These are phyloP conservation scores for Cairneyella variabilis DNA, from an alignment of 495 filamentous ascomycete genomes.

Conservation along the genomic window DNA sequence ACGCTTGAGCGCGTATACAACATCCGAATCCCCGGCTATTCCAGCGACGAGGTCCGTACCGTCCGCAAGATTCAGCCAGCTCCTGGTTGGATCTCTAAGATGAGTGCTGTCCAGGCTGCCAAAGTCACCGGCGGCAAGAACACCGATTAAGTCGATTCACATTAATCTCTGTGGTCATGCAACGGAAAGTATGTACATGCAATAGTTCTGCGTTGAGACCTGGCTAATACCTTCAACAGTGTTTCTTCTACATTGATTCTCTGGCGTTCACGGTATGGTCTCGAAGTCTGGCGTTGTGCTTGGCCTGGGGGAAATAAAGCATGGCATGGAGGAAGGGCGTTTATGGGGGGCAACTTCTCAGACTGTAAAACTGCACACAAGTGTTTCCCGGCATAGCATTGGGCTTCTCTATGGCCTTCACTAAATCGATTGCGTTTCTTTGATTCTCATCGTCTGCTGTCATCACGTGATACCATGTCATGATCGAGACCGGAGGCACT, in stretches of 20 bases:
- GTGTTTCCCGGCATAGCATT: no score
- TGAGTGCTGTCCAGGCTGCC: conserved; percentile 90
- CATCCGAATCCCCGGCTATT: conserved; percentile 93
- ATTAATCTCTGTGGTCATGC: neutral
- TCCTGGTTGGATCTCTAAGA: conserved; percentile 86
- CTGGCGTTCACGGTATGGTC: neutral
- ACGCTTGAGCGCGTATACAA: conserved; percentile 97
- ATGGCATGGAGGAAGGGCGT: conserved; percentile 5
- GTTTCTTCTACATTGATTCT: neutral
- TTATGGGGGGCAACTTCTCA: no score
- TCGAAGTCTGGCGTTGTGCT: no score
- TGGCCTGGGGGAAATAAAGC: neutral
- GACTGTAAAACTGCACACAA: no score
- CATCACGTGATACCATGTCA: neutral
- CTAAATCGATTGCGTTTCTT: no score
- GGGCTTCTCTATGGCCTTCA: no score
- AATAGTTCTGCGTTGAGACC: no score
- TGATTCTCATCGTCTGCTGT: no score
- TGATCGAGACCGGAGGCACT: neutral
- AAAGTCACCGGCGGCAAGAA: conserved; percentile 66
- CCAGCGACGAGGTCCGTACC: conserved; percentile 88
- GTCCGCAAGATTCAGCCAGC: conserved; percentile 89
- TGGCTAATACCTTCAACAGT: no score
- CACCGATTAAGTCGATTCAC: conserved; percentile 31
- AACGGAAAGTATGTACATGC: neutral